Evolutionary conservation across 768 basidiomycete genomes (phyloP).

Genomic region (Panaeolus papilionaceus): DNA sequence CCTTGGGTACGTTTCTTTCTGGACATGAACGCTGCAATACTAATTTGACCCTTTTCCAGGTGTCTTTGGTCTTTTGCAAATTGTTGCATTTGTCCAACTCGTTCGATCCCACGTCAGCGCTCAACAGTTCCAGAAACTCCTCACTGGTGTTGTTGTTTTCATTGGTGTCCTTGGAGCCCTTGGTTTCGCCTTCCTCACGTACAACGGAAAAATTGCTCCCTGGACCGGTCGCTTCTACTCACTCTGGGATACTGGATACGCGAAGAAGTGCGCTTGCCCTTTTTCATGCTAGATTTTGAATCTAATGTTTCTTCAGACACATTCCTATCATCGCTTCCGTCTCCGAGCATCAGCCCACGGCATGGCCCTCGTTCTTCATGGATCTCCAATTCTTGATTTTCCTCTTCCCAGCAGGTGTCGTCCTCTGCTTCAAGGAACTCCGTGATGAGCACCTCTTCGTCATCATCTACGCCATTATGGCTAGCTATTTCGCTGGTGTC

Average conservation of each 20-base stretch:
- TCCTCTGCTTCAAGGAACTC: slow-evolving; percentile 92
- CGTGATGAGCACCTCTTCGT: slow-evolving; percentile 98
- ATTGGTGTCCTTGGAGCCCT: slow-evolving; percentile 74
- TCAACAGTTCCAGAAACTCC: slow-evolving; percentile 88
- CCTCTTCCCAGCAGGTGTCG: slow-evolving; percentile 96
- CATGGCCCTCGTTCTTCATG: slow-evolving; percentile 99
- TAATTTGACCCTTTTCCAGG: slow-evolving; percentile 47
- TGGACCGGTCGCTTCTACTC: slow-evolving; percentile 99
- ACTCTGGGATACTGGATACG: slow-evolving; percentile 98
- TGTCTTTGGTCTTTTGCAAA: slow-evolving; percentile 95
- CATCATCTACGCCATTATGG: slow-evolving; percentile 95
- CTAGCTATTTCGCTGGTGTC: slow-evolving; percentile 98
- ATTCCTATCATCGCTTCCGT: slow-evolving; percentile 99
- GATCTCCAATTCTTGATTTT: slow-evolving; percentile 98
- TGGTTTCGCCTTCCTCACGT: slow-evolving; percentile 82
- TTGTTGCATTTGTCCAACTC: slow-evolving; percentile 91
- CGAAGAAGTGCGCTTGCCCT: slow-evolving; percentile 77
- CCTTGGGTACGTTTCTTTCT: slow-evolving; percentile 67
- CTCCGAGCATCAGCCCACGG: slow-evolving; percentile 98
- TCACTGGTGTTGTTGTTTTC: slow-evolving; percentile 71
- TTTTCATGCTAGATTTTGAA: slow-evolving; percentile 20
- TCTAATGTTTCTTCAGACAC: slow-evolving; percentile 54
- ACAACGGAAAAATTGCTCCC: slow-evolving; percentile 94
- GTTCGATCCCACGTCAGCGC: slow-evolving; percentile 90
- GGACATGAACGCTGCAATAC: slow-evolving; percentile 11